Evolutionary conservation across 345 rosid species (phyloP).

Genomic region (Hypericum androsaemum): DNA sequence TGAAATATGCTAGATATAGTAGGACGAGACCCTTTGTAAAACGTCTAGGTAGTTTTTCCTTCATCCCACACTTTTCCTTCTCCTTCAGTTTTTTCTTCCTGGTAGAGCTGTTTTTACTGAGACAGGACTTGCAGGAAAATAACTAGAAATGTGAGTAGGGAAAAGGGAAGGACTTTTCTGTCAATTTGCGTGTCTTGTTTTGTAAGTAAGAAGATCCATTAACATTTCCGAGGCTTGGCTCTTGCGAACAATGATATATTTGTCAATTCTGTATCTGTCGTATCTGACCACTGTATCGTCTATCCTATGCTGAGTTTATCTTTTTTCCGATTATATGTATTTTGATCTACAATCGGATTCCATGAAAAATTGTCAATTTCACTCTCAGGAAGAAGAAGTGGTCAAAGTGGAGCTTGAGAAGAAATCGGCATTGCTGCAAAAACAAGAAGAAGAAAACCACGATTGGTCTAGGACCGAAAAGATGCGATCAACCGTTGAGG

Average conservation of each 20-base stretch:
- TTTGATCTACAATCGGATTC: background rate
- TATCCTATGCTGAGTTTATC: background rate
- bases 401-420: slow-evolving; percentile 58
- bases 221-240: no score
- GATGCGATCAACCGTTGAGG: slow-evolving; percentile 47
- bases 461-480: slow-evolving; percentile 55
- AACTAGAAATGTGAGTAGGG: no score
- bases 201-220: no score
- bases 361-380: slow-evolving; percentile 1
- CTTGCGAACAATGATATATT: no score
- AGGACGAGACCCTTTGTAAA: no score
- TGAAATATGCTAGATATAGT: no score
- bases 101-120: no score
- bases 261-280: no score
- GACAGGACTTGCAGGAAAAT: no score
- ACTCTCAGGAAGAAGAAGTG: slow-evolving; percentile 62
- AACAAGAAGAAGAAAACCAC: slow-evolving; percentile 51
- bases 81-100: slow-evolving; percentile 1
- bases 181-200: background rate
- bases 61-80: no score
- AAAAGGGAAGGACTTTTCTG: background rate
- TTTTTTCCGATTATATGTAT: background rate
- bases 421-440: slow-evolving; percentile 52
- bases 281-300: background rate
- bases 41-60: no score